Percentiles rank a stretch among this genome's conserved stretches.
Evolutionary conservation across 2,329 filamentous ascomycete species (phyloP).

Genomic region (Cladosporium sp.): DNA sequence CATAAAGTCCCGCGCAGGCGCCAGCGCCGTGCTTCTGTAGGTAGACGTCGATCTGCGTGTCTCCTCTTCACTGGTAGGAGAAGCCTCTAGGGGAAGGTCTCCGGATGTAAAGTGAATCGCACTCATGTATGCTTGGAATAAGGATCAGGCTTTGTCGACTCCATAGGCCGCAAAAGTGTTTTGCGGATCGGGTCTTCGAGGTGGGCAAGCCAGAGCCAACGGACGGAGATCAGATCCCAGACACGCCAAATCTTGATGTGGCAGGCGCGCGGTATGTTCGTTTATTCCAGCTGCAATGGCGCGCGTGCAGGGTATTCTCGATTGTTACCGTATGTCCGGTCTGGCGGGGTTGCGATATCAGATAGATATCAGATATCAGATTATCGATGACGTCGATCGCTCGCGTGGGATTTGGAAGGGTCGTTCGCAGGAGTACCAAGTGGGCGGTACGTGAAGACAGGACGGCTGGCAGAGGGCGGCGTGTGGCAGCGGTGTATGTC

Average conservation of each 20-base stretch:
- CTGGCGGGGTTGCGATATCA: background rate
- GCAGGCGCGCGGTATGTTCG: background rate
- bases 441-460: background rate
- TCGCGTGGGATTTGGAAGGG: constrained; percentile 3
- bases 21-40: constrained; percentile 5
- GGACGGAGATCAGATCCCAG: background rate
- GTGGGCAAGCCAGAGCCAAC: no score
- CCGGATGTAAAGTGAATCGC: constrained; percentile 1
- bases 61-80: background rate
- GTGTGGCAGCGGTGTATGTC: background rate
- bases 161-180: background rate
- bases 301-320: background rate
- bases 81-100: constrained; percentile 4
- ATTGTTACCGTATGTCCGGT: background rate
- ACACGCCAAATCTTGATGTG: no score
- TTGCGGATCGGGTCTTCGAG: background rate
- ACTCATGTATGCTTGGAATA: constrained; percentile 8
- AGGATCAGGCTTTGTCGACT: background rate
- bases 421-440: constrained; percentile 1
- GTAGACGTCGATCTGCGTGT: background rate
- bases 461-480: background rate
- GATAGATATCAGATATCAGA: constrained; percentile 1
- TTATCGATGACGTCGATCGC: constrained; percentile 9
- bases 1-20: constrained; percentile 36
- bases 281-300: background rate